Base-by-base conservation (phyloP, 2,329 filamentous ascomycete genomes). In the Pyrenophora graminea region DNA sequence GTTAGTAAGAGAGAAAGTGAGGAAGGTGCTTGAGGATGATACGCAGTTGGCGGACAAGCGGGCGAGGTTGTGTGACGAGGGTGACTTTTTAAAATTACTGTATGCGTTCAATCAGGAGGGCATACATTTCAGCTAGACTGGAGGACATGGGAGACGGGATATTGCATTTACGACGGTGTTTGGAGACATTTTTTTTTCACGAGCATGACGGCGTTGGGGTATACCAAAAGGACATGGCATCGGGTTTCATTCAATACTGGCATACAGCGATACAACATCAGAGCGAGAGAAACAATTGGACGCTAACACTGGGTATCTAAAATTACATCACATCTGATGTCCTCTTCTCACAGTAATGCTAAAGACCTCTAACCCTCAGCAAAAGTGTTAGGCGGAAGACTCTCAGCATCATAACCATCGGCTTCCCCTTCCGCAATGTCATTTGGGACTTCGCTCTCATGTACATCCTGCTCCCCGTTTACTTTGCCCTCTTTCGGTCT, bases 91-190 rank as follows among this genome's bases (percentile, higher is more conserved):
- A 70, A 87, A 86, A 62, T 74, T 97, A 59, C 75, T 96, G 56
- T 85, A 82, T 73, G 88, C 89, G 2, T 96, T 97, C 74, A 96
- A 97, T 71, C 85, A 90, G 60, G 90, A 96, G 71, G 91, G 91
- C 23, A 93, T 97, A 53, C 93, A 97, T 77, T 97, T 97, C 72
- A 88, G 84, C 56, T 91, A 63, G 50, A 3, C 27, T 13, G 3
- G 4, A 30, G 4, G 10, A 9, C 10, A 30, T 12, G 17, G 6
- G 17, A 19, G 17, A n/a, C 12, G 4, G 9, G 12, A n/a, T 19
- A 17, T 18, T 32, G 49, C 49, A 51, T 51, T 48, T 27, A 12
- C 27, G 33, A 38, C 17, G 49, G 49, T 44, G 49, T 48, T 51
- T 42, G 13, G 42, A 32, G 33, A 23, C 23, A 18, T 17, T 33